A percentile compares a stretch with the other conserved stretches of the same genome.
These are phyloP conservation scores for Cytospora mali DNA, from an alignment of 2,329 filamentous ascomycete species.

Conservation along the genomic window DNA sequence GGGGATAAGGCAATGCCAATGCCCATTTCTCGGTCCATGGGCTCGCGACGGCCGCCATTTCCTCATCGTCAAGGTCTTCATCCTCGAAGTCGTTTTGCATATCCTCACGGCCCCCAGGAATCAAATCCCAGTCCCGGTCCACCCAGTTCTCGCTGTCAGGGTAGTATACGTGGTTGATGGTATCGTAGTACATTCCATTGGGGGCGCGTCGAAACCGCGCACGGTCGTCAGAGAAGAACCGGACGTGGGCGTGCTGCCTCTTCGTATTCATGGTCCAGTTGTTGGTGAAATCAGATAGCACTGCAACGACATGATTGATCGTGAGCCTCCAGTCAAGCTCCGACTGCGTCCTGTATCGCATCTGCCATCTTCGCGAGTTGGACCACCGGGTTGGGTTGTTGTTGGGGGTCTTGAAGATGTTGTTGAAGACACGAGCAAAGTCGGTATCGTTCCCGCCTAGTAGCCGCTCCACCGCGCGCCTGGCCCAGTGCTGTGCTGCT, in stretches of 20 bases:
- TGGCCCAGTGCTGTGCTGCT: conserved; percentile 14
- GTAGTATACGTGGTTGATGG: conserved; percentile 14
- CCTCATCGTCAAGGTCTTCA: conserved; percentile 11
- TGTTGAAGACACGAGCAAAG: conserved; percentile 24
- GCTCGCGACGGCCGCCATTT: no score
- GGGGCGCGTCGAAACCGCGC: not conserved
- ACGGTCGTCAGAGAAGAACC: conserved; percentile 14
- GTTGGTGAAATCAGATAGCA: conserved; percentile 6
- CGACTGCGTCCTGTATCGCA: conserved; percentile 1
- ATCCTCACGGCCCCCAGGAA: conserved; percentile 17
- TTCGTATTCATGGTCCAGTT: not conserved
- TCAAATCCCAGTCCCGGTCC: conserved; percentile 10
- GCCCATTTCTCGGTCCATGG: conserved; percentile 8
- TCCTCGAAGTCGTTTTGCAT: conserved; percentile 9
- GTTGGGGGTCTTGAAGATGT: conserved; percentile 19
- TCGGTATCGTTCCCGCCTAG: conserved; percentile 13
- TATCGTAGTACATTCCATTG: not conserved
- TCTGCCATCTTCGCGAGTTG: conserved; percentile 7
- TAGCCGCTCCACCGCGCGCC: conserved; percentile 6
- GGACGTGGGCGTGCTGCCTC: conserved; percentile 5
- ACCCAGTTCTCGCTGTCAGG: not conserved
- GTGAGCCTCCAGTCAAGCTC: conserved; percentile 13
- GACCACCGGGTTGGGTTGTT: not conserved
- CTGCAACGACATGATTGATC: conserved; percentile 6
- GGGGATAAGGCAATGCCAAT: conserved; percentile 1